These are phyloP conservation scores for Xylaria sp. DNA, from an alignment of 2,329 filamentous ascomycete species.

Conservation along the genomic window DNA sequence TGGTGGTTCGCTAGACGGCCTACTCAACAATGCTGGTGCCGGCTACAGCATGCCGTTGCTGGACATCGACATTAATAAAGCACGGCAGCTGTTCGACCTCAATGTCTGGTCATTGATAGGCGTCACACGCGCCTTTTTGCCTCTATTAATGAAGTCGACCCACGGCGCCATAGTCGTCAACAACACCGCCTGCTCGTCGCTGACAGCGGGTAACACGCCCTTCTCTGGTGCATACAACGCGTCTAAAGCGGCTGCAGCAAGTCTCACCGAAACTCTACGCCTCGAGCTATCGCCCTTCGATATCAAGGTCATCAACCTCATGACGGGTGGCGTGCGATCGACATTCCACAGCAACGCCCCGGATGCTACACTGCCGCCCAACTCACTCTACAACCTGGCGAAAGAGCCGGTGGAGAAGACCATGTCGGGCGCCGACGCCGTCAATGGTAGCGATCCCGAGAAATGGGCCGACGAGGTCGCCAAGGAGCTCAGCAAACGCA, in stretches of 20 bases:
- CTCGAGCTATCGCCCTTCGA: conserved; percentile 54
- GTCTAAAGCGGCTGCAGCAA: conserved; percentile 56
- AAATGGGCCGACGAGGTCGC: conserved; percentile 17
- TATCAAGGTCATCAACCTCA: conserved; percentile 50
- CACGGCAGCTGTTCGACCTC: conserved; percentile 50
- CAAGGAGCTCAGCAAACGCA: conserved; percentile 17
- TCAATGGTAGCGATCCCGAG: conserved; percentile 10
- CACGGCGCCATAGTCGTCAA: conserved; percentile 28
- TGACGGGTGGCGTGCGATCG: conserved; percentile 46
- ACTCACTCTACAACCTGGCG: conserved; percentile 15
- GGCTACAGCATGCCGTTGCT: conserved; percentile 49
- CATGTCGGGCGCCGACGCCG: conserved; percentile 18
- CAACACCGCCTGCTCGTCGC: conserved; percentile 44
- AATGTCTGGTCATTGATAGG: conserved; percentile 55
- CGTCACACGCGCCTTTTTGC: conserved; percentile 54
- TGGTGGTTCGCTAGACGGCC: conserved; percentile 55
- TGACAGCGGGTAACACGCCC: conserved; percentile 53
- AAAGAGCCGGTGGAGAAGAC: conserved; percentile 7
- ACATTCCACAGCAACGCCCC: conserved; percentile 44
- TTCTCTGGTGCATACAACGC: conserved; percentile 57
- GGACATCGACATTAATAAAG: conserved; percentile 48
- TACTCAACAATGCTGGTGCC: conserved; percentile 58
- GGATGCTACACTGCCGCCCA: conserved; percentile 1
- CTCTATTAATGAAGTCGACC: conserved; percentile 48
- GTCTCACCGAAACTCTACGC: conserved; percentile 55